These are phyloP conservation scores for Lentinula aciculospora DNA, from an alignment of 768 basidiomycete species.

Conservation along the genomic window DNA sequence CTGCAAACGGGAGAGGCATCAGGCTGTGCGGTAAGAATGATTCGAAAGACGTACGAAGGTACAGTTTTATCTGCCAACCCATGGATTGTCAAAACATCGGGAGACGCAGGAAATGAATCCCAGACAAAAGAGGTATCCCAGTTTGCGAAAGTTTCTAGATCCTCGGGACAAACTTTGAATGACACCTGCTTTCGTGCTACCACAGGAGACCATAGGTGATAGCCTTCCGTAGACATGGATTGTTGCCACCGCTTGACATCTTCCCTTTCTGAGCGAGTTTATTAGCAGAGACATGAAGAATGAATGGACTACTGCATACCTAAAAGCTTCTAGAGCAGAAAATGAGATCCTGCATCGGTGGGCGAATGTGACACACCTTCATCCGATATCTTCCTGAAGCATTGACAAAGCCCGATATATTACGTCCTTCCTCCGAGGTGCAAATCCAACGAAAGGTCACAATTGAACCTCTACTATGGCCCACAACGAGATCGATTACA, in stretches of 20 bases:
- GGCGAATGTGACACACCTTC: conserved; percentile 42
- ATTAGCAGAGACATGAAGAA: not conserved
- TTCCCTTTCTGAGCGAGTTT: conserved; percentile 19
- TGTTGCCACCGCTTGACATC: conserved; percentile 36
- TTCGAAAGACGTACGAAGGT: conserved; percentile 48
- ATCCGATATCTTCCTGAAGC: conserved; percentile 76
- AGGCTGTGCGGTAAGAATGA: not conserved
- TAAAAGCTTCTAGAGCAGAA: conserved; percentile 30
- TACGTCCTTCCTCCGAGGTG: conserved; percentile 50
- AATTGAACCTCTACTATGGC: conserved; percentile 76
- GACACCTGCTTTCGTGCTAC: conserved; percentile 60
- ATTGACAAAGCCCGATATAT: conserved; percentile 62
- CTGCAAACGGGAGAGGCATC: conserved; percentile 25
- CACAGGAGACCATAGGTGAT: conserved; percentile 53
- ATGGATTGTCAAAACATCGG: conserved; percentile 73
- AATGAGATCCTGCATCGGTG: not conserved
- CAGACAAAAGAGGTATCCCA: conserved; percentile 69
- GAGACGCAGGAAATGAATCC: conserved; percentile 55
- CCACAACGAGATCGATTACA: conserved; percentile 61
- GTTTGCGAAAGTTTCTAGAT: conserved; percentile 53
- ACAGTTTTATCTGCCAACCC: conserved; percentile 67
- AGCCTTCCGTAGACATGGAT: conserved; percentile 51
- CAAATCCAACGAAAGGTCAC: conserved; percentile 65
- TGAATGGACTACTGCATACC: conserved; percentile 25
- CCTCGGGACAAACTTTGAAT: conserved; percentile 49